phyloP scores from a whole-genome alignment of 208 protist species.

The Strigomonas culicis region DNA sequence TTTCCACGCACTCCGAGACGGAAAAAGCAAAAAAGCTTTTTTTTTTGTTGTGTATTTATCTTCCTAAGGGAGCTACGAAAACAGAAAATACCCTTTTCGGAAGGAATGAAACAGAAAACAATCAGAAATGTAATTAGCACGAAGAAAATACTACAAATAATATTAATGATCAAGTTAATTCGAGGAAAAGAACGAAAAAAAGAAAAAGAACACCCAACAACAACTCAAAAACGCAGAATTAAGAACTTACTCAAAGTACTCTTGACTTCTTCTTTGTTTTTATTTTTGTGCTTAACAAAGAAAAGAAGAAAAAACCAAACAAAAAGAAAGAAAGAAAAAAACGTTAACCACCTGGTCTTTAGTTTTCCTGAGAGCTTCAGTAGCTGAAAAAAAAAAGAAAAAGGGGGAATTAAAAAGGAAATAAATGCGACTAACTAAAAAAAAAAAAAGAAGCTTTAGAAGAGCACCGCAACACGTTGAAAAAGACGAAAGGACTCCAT shows the following conservation, averaged over 20 bases:
- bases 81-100: not conserved
- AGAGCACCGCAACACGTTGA: not conserved
- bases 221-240: not conserved
- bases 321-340: constrained; percentile 1
- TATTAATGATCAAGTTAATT: too few relatives aligned
- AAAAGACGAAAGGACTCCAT: not conserved
- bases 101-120: not conserved
- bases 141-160: not conserved
- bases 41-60: constrained; percentile 3
- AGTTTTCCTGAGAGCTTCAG: not conserved
- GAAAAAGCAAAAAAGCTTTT: constrained; percentile 6
- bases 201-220: constrained; percentile 1
- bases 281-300: not conserved
- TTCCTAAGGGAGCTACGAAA: not conserved
- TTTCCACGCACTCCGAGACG: not conserved
- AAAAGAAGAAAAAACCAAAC: constrained; percentile 3
- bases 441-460: not conserved
- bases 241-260: not conserved
- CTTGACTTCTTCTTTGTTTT: not conserved
- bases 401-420: not conserved
- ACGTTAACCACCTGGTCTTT: not conserved
- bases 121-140: not conserved
- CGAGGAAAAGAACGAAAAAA: not conserved
- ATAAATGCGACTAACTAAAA: not conserved
- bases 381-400: not conserved